Base-by-base conservation (phyloP, 306 rosid species). In the Quercus wislizeni region DNA sequence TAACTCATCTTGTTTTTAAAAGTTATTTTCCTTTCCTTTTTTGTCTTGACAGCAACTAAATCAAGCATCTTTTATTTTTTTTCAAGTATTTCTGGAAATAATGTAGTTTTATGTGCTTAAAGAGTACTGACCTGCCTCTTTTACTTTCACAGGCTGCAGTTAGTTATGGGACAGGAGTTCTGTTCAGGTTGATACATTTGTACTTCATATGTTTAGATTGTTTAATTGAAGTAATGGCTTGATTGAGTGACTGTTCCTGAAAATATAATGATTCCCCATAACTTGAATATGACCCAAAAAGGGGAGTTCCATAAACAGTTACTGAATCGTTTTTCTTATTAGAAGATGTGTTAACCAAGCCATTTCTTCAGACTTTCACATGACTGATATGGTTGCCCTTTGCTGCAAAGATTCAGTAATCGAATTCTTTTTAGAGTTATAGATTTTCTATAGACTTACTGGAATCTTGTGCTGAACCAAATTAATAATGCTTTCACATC, bases 141-240 rank as follows among this genome's bases (percentile, higher is more conserved):
- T 71, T 25, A 69, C 74, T 62, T 49, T 14, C 74, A 76, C 90
- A 94, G 97, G 96, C 96, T 79, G 97, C 98, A 46, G 31, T 85
- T 84, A 94, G 97, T 86, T 94, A 94, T 57, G 96, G 82, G 0
- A 79, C 81, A 18, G 98, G 98, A 73, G 97, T 83, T 74, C 86
- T 94, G 76, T 89, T 89, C 88, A 92, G 98, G 98, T 87, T 82
- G 72, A 52, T 71, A 6, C 49, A 75, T 74, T 69, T 58, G 85
- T 78, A 71, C 64, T 71, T 75, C 35, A 76, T 76, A 63, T 31
- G n/a, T 74, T 80, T 31, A 74, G 52, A 21, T 54, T 78, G 27
- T 73, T 55, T 69, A 62, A 33, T 65, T 73, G 21, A 51, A 38
- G 62, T 73, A 23, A 4, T 59, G 65, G 73, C 70, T 25, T 58